Conservation (phyloP, 805 yeast genomes). For the Blastobotrys robertii region DNA sequence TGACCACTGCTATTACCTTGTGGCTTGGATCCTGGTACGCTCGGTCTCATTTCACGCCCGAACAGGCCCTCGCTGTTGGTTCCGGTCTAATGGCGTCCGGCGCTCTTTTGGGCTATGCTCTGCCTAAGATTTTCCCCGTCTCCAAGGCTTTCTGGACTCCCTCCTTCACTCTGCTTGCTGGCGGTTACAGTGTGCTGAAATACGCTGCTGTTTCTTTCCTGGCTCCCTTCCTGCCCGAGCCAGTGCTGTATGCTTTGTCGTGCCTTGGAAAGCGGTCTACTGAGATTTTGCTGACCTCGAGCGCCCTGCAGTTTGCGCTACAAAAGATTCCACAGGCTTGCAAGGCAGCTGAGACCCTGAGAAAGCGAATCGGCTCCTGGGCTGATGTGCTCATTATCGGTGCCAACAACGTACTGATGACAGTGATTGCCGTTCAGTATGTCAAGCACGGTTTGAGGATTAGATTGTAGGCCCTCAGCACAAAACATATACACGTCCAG, state of each 20-base stretch:
- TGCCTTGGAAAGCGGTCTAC: conserved; percentile 25
- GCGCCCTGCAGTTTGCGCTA: conserved; percentile 11
- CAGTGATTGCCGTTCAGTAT: conserved; percentile 10
- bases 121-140: conserved; percentile 26
- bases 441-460: conserved; percentile 13
- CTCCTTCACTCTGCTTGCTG: conserved; percentile 24
- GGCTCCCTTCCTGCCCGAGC: conserved; percentile 22
- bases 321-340: conserved; percentile 4
- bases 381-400: conserved; percentile 11
- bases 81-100: conserved; percentile 22
- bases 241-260: conserved; percentile 12
- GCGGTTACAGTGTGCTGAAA: conserved; percentile 26
- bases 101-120: conserved; percentile 18
- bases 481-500: too few species aligned
- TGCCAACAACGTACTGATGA: conserved; percentile 14
- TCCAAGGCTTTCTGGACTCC: conserved; percentile 32
- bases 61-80: conserved; percentile 21
- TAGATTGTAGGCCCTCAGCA: conserved; percentile 4
- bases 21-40: conserved; percentile 30
- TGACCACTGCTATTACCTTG: conserved; percentile 28
- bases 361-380: conserved; percentile 11
- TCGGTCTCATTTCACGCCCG: conserved; percentile 13
- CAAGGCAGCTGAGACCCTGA: conserved; percentile 4
- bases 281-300: conserved; percentile 24
- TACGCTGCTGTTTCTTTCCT: conserved; percentile 17